Conservation (phyloP, 352 stramenopile genomes). For the Globisporangium ultimum region DNA sequence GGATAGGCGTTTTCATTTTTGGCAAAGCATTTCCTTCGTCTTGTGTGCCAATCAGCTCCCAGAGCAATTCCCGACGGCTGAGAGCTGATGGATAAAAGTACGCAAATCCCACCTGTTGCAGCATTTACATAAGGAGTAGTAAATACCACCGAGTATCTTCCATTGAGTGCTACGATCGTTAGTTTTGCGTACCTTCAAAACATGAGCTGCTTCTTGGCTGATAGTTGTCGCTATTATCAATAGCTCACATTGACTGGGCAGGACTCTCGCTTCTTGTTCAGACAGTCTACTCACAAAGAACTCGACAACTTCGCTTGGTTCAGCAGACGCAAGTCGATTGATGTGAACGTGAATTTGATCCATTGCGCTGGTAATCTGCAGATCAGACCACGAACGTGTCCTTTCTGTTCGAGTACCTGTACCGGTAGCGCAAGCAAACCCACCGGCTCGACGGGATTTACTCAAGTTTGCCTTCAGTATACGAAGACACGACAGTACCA, state of each 20-base stretch:
- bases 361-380: background rate
- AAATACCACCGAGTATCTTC: background rate
- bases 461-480: constrained; percentile 49
- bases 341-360: constrained; percentile 9
- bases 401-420: background rate
- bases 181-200: constrained; percentile 32
- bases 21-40: background rate
- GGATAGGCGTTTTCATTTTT: constrained; percentile 18
- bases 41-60: constrained; percentile 11
- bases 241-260: background rate
- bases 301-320: constrained; percentile 1
- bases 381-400: background rate
- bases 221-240: constrained; percentile 9
- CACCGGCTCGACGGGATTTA: constrained; percentile 9
- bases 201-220: constrained; percentile 32
- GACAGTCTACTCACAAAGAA: constrained; percentile 1
- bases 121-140: constrained; percentile 1
- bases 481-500: constrained; percentile 35
- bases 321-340: constrained; percentile 1
- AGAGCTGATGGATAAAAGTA: constrained; percentile 36
- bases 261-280: background rate
- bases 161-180: background rate
- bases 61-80: constrained; percentile 17
- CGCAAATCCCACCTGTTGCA: constrained; percentile 39
- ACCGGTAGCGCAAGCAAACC: background rate